Evolutionary conservation across 108 stramenopile genomes (phyloP).

Genomic region (Mayamaea pseudoterrestris): DNA sequence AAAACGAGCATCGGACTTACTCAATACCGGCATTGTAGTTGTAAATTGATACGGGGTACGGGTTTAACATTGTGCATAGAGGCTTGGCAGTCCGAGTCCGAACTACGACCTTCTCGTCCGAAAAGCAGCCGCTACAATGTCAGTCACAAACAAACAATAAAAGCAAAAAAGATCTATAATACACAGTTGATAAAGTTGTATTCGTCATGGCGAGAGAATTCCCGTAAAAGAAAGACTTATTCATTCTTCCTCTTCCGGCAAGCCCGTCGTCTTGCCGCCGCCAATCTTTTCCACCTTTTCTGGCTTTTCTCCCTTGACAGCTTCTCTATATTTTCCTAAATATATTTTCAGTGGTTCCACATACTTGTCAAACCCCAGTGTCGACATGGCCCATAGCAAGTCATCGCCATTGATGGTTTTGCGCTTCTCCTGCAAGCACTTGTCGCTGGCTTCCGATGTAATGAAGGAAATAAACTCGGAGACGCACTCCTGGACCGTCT

Average conservation of each 20-base stretch:
- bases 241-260: too few relatives aligned
- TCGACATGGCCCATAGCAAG: slow-evolving; percentile 97
- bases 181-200: background rate
- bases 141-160: background rate
- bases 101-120: too few relatives aligned
- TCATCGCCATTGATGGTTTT: slow-evolving; percentile 99
- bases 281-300: slow-evolving; percentile 17
- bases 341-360: slow-evolving; percentile 97
- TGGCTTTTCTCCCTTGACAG: slow-evolving; percentile 80
- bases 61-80: too few relatives aligned
- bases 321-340: slow-evolving; percentile 92
- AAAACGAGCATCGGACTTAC: too few relatives aligned
- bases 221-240: too few relatives aligned
- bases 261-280: background rate
- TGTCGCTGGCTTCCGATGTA: slow-evolving; percentile 95
- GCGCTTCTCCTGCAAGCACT: slow-evolving; percentile 96
- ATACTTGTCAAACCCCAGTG: slow-evolving; percentile 98
- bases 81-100: too few relatives aligned
- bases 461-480: slow-evolving; percentile 99
- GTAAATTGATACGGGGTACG: too few relatives aligned
- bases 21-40: too few relatives aligned
- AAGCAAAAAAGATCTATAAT: background rate
- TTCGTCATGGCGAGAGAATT: background rate
- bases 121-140: too few relatives aligned
- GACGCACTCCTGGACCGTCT: slow-evolving; percentile 98